Percentiles rank a stretch among this genome's conserved stretches.
Evolutionary conservation across 2,329 filamentous ascomycete species (phyloP).

Genomic region (Cladobotryum mycophilum): DNA sequence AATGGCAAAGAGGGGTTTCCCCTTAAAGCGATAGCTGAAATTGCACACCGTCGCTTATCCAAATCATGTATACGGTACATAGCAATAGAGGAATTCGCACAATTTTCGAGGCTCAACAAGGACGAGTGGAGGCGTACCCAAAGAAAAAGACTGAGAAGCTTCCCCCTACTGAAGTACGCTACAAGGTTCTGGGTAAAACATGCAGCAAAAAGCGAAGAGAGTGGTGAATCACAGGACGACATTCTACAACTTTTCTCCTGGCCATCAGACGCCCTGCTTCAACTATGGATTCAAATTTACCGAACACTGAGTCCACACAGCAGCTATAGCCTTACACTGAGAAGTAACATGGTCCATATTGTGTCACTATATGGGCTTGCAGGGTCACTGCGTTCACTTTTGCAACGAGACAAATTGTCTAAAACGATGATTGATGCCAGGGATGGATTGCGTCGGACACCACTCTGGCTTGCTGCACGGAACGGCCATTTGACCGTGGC

Average conservation of each 20-base stretch:
- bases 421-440: too few relatives aligned
- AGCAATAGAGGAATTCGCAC: constrained; percentile 15
- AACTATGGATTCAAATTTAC: background rate
- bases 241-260: background rate
- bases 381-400: too few relatives aligned
- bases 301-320: accelerated
- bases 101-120: too few relatives aligned
- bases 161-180: constrained; percentile 4
- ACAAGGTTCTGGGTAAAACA: constrained; percentile 5
- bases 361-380: too few relatives aligned
- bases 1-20: background rate
- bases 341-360: background rate
- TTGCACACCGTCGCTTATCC: constrained; percentile 18
- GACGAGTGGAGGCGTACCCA: background rate
- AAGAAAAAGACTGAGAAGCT: background rate
- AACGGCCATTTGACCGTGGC: background rate
- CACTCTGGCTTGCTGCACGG: background rate
- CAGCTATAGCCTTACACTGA: background rate
- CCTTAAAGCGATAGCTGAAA: background rate
- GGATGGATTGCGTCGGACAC: background rate
- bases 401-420: too few relatives aligned
- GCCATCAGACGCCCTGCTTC: background rate
- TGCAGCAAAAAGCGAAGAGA: background rate
- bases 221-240: background rate
- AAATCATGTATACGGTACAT: constrained; percentile 22